These are phyloP conservation scores for Psilocybe cyanescens DNA, from an alignment of 768 basidiomycete species.

Conservation along the genomic window DNA sequence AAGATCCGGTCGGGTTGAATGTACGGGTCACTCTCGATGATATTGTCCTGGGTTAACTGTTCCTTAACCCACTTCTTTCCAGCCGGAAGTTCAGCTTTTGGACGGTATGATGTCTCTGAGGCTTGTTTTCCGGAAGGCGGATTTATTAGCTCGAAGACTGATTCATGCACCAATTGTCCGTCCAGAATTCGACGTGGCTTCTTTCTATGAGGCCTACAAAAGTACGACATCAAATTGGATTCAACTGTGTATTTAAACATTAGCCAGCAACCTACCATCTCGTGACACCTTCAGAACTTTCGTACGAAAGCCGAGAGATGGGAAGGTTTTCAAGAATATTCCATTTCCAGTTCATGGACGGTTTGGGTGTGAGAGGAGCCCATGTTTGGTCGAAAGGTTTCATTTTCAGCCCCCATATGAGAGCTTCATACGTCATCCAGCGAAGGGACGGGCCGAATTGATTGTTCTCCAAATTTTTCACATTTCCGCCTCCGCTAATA, in stretches of 20 bases:
- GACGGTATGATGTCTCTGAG: too few relatives aligned
- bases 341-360: background rate
- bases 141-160: too few relatives aligned
- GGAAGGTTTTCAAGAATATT: background rate
- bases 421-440: constrained; percentile 9
- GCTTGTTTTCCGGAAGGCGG: background rate
- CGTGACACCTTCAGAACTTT: background rate
- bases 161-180: too few relatives aligned
- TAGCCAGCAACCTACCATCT: background rate
- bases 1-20: too few relatives aligned
- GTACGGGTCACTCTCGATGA: too few relatives aligned
- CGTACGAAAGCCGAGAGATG: background rate
- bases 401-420: background rate
- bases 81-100: too few relatives aligned
- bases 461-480: background rate
- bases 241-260: background rate
- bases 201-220: background rate
- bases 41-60: too few relatives aligned
- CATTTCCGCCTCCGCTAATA: constrained; percentile 6
- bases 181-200: too few relatives aligned
- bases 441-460: constrained; percentile 4
- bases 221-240: background rate
- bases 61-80: too few relatives aligned
- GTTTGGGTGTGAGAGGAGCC: background rate
- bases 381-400: background rate